A percentile compares a stretch with the other conserved stretches of the same genome.
Conservation (phyloP, 495 filamentous ascomycete species). For the Corynascus novoguineensis region DNA sequence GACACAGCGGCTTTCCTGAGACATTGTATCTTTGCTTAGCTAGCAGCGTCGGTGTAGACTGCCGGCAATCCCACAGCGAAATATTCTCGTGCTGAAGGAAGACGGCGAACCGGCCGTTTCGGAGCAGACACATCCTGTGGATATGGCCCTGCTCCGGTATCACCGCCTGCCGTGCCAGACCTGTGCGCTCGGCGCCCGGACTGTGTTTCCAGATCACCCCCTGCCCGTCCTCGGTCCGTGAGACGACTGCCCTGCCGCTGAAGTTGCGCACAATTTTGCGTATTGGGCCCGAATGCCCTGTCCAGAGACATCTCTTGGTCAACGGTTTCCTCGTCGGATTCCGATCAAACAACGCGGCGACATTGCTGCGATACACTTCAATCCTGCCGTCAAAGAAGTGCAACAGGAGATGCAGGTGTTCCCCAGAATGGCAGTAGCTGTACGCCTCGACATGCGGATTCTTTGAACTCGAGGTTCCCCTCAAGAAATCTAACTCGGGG, state of each 20-base stretch:
- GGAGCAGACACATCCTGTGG: constrained; percentile 72
- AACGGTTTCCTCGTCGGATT: constrained; percentile 61
- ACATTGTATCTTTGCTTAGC: constrained; percentile 55
- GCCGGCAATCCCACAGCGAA: constrained; percentile 73
- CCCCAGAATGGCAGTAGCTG: constrained; percentile 61
- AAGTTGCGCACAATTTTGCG: constrained; percentile 81
- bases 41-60: constrained; percentile 49
- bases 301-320: constrained; percentile 58
- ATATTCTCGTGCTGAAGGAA: constrained; percentile 74
- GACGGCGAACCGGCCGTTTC: constrained; percentile 69
- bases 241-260: constrained; percentile 72
- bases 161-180: constrained; percentile 60
- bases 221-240: constrained; percentile 72
- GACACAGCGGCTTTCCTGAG: constrained; percentile 71
- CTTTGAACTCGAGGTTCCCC: constrained; percentile 29
- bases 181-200: constrained; percentile 38
- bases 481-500: constrained; percentile 59
- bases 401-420: constrained; percentile 67
- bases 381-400: constrained; percentile 86
- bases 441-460: constrained; percentile 62
- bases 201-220: constrained; percentile 77
- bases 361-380: constrained; percentile 69
- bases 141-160: constrained; percentile 71
- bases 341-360: constrained; percentile 79
- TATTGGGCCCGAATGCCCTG: constrained; percentile 75